A percentile compares a stretch with the other conserved stretches of the same genome.
These are phyloP conservation scores for Moniliella sp. DNA, from an alignment of 1,284 basidiomycete genomes.

Conservation along the genomic window DNA sequence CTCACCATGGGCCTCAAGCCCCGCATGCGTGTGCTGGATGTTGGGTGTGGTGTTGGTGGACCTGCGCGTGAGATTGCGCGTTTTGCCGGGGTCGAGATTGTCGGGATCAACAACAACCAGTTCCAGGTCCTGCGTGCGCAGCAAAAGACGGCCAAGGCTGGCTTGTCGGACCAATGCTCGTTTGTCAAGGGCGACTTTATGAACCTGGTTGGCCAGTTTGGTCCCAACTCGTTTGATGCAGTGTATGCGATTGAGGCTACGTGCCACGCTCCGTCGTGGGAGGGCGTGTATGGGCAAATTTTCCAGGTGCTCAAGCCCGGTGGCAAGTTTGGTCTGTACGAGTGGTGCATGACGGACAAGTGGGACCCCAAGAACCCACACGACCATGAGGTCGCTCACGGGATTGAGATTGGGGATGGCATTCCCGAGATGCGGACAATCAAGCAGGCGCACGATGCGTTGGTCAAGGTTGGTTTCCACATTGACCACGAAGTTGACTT, in stretches of 20 bases:
- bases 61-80: constrained; percentile 83
- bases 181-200: constrained; percentile 54
- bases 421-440: constrained; percentile 90
- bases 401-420: constrained; percentile 57
- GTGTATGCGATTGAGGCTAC: constrained; percentile 98
- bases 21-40: constrained; percentile 87
- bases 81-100: constrained; percentile 65
- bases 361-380: constrained; percentile 69
- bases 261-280: constrained; percentile 79
- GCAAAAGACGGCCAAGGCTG: constrained; percentile 59
- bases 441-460: constrained; percentile 50
- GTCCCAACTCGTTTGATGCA: constrained; percentile 79
- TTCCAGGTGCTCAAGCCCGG: constrained; percentile 86
- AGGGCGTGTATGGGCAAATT: constrained; percentile 85
- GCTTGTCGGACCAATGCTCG: constrained; percentile 49
- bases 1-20: constrained; percentile 39
- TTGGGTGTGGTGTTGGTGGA: constrained; percentile 91
- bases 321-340: constrained; percentile 91
- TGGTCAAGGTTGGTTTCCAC: constrained; percentile 66
- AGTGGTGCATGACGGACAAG: constrained; percentile 92
- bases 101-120: constrained; percentile 88
- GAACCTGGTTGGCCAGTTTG: constrained; percentile 77
- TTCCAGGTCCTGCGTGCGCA: constrained; percentile 73
- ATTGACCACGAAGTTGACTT: constrained; percentile 83
- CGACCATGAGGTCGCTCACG: constrained; percentile 79